Evolutionary conservation across 306 rosid genomes (phyloP), one percentile per base, ranked within the genome.

Genomic region (Styphnolobium japonicum): DNA sequence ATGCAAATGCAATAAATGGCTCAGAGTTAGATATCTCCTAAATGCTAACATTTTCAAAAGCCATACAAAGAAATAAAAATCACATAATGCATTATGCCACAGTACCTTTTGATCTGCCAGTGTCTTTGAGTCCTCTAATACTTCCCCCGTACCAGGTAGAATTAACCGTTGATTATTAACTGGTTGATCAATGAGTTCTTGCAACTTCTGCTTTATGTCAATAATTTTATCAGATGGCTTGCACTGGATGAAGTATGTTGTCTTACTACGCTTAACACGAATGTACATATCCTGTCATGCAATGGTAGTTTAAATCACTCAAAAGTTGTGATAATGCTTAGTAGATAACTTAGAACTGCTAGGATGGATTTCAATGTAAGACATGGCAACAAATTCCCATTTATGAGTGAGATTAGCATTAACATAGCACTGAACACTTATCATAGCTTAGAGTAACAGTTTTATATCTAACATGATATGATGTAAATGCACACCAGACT

Each of bases 211-310:
- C 87, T 92, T 94, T 74, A 92, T 85, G 71, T 87, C 92, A 74
- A 91, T 82, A 85, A 82, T 73, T 75, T 90, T 89, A 80, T 94
- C 97, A 37, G 94, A 89, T 73, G 97, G 95, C 82, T 94, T 94
- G 80, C 97, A 92, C 85, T 87, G 89, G 85, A 92, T 94, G 86
- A 94, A 94, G 91, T 92, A 92, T 25, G 97, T 92, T 56, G 97
- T 91, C 91, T 92, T 92, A 18, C 25, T 48, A 34, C 91, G 97
- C 85, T 94, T 92, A 76, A 91, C 89, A 31, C 97, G 97, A 74
- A 94, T 91, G 81, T 92, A 94, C 93, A 91, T 94, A 61, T 96
- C 97, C 97, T 86, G 63, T 63, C 78, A 77, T 55, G 36, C 57
- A 84, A 31, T 60, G 16, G 37, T 52, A 79, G 22, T 16, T 22